Conservation (phyloP, 805 yeast genomes). For the Kodamaea sagamina region DNA sequence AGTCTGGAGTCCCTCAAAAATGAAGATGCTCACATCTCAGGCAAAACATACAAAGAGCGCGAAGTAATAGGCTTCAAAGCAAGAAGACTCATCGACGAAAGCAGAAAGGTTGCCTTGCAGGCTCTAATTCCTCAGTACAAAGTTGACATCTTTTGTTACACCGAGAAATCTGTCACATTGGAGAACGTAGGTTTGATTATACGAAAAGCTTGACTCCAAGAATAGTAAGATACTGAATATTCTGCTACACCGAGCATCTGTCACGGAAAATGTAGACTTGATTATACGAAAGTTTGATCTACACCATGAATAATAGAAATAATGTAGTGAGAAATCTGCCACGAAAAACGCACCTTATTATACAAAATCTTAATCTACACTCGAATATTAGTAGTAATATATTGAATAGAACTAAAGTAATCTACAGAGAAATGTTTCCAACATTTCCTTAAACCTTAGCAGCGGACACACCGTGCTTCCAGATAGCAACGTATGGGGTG, state of each 20-base stretch:
- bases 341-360: no score
- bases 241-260: constrained; percentile 58
- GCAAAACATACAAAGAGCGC: constrained; percentile 48
- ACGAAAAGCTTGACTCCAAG: no score
- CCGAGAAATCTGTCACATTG: constrained; percentile 54
- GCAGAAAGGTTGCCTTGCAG: constrained; percentile 55
- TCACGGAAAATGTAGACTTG: constrained; percentile 74
- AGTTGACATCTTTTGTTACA: constrained; percentile 60
- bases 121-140: constrained; percentile 34
- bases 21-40: constrained; percentile 43
- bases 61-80: constrained; percentile 65
- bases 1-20: no score
- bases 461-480: constrained; percentile 97
- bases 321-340: no score
- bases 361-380: neutral
- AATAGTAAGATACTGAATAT: no score
- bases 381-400: constrained; percentile 7
- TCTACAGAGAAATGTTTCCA: constrained; percentile 5
- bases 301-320: no score
- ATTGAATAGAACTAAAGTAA: constrained; percentile 10
- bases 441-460: constrained; percentile 71
- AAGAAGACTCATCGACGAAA: constrained; percentile 72
- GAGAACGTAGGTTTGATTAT: constrained; percentile 63
- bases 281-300: constrained; percentile 7
- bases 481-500: constrained; percentile 95